Evolutionary conservation across 2,329 filamentous ascomycete species (phyloP), one percentile per base, ranked within the genome.

Genomic region (Penicillium digitatum): DNA sequence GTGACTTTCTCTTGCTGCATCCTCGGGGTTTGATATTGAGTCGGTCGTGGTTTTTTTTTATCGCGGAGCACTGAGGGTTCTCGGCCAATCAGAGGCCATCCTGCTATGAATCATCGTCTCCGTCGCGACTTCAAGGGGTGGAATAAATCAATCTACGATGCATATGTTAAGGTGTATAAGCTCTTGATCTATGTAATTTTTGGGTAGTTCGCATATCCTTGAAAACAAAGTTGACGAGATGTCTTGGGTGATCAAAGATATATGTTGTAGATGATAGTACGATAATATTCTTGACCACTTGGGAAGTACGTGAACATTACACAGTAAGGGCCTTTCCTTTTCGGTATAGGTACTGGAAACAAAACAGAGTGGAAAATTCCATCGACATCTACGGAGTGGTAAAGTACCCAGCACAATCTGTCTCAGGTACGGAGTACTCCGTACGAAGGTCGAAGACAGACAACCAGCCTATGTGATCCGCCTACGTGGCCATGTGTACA

Each of bases 41-140:
- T 32, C 5, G 27, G 47, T 39, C 32, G 9, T 16, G 24, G 35
- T 44, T 54, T 54, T 54, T 48, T 55, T 59, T 55, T 51, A 31
- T 29, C 46, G 46, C 26, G 53, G 56, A 50, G 37, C 40, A 35
- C 20, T 43, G 32, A 3, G 3, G 5, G 14, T 22, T 38, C 18
- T 26, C 32, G 37, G 34, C 58, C 58, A 60, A 60, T 60, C 45
- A 51, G 48, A 51, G 50, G 26, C 22, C 40, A 35, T 45, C 20
- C 16, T 55, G 38, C 22, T 56, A 49, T 58, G 56, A 59, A 54
- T 56, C 56, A 58, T 59, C 57, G 27, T 27, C 26, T 39, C 34
- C 32, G 43, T 48, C 39, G 51, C 20, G 48, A 52, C 40, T 51
- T 49, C 31, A 38, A 44, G 42, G 10, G 16, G 35, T 11, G 38